phyloP scores from a whole-genome alignment of 176 grass and related monocot species.

The Cenchrus purpureus region DNA sequence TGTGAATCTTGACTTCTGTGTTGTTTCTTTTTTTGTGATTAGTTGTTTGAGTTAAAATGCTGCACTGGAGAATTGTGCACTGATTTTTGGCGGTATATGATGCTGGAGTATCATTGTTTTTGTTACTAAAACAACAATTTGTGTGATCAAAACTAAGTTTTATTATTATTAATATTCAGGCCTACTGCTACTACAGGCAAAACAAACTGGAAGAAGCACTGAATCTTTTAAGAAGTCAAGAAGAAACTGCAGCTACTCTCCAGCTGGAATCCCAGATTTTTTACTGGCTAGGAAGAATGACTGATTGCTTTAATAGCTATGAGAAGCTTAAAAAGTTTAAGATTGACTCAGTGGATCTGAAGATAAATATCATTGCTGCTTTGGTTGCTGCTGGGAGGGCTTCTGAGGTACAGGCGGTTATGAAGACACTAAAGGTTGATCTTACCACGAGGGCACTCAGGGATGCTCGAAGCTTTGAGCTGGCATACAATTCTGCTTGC shows the following conservation, averaged over 20 bases:
- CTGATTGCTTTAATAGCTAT: conserved; percentile 83
- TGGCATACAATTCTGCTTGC: conserved; percentile 93
- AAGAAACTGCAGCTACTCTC: conserved; percentile 66
- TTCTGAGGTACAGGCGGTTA: conserved; percentile 75
- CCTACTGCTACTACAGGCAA: conserved; percentile 94
- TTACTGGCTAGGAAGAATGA: conserved; percentile 87
- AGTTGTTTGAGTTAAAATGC: conserved; percentile 3
- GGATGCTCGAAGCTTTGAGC: conserved; percentile 81
- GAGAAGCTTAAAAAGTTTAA: conserved; percentile 85
- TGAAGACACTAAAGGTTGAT: conserved; percentile 76
- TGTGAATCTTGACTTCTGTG: background rate
- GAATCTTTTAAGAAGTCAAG: conserved; percentile 61
- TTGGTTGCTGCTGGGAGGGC: conserved; percentile 78
- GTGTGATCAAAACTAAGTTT: background rate
- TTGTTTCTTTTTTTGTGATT: background rate
- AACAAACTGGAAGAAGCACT: conserved; percentile 92
- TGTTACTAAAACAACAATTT: conserved; percentile 29
- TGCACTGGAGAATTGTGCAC: background rate
- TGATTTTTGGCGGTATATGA: conserved; percentile 5
- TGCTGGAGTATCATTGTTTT: conserved; percentile 9
- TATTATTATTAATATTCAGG: conserved; percentile 54
- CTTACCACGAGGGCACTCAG: conserved; percentile 61
- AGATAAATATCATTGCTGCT: conserved; percentile 86
- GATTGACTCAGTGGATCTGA: conserved; percentile 85
- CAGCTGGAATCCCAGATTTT: conserved; percentile 95